Evolutionary conservation across 1,284 basidiomycete genomes (phyloP), one percentile per base, ranked within the genome.

Genomic region (Trametes versicolor): DNA sequence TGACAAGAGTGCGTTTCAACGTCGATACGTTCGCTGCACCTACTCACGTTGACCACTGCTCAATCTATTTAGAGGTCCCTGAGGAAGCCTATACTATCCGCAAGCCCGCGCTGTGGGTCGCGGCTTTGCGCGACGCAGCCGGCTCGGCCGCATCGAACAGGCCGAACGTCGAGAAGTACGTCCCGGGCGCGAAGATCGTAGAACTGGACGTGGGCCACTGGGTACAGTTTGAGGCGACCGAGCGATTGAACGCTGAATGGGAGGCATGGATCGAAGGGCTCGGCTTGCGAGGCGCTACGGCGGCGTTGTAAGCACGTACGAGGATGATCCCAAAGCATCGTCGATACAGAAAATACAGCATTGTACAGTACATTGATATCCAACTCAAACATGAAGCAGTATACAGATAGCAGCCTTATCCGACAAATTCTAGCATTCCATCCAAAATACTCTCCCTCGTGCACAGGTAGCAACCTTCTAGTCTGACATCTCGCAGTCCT

Each of bases 241-340:
- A 80, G 52, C 87, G 88, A 23, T 85, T 76, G 17, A 73, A 89
- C 7, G 84, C 87, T 68, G 81, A 80, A 56, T 77, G 95, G 66
- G 84, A 86, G 68, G 83, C 87, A 70, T 87, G 94, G 69, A 91
- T 97, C 71, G 87, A 94, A 71, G 78, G 79, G 0, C 79, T 89
- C 6, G 34, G 17, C 7, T 21, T 53, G 10, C 37, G 13, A 21
- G 23, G 36, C 52, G 15, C 41, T n/a, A 17, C 19, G 29, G 29
- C 8, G 29, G 29, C 29, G 29, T 32, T 8, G 29, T 32, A 32
- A 32, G 29, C 29, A 4, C 29, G 29, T 32, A 32, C 29, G 29
- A 32, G 29, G 29, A 32, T 32, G 29, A 32, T 32, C 29, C 29
- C 29, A 32, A 32, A 32, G 29, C 29, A 32, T 32, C 29, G 29